A percentile compares a stretch with the other conserved stretches of the same genome.
Evolutionary conservation across 2,329 filamentous ascomycete species (phyloP).

Genomic region (Colletotrichum sp.): DNA sequence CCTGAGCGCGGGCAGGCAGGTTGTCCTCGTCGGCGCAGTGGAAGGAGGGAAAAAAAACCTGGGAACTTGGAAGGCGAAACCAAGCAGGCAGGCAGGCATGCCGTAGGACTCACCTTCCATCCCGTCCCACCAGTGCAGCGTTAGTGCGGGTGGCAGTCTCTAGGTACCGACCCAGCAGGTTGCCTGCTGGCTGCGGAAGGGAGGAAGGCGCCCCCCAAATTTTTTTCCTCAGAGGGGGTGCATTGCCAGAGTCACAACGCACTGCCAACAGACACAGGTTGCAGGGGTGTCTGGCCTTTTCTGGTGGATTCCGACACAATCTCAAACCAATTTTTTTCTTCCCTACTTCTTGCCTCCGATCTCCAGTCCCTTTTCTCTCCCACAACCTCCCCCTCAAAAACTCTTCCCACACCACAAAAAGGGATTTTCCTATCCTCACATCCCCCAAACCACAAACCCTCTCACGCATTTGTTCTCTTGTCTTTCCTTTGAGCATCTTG

Average conservation of each 20-base stretch:
- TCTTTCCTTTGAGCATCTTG: conserved; percentile 53
- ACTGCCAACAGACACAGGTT: conserved; percentile 3
- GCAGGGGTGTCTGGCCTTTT: conserved; percentile 33
- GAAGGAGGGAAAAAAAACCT: background rate
- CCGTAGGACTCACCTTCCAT: background rate
- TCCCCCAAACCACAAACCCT: conserved; percentile 27
- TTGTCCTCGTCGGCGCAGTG: background rate
- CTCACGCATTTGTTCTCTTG: conserved; percentile 39
- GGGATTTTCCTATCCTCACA: conserved; percentile 25
- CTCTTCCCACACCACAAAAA: conserved; percentile 32
- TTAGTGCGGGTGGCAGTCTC: background rate
- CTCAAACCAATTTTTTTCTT: conserved; percentile 38
- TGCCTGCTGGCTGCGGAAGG: background rate
- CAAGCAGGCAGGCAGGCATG: background rate
- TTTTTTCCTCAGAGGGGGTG: background rate
- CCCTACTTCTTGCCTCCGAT: conserved; percentile 34
- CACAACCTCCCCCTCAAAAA: conserved; percentile 25
- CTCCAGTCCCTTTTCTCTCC: conserved; percentile 30
- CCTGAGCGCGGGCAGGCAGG: background rate
- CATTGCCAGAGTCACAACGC: background rate
- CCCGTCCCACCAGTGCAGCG: background rate
- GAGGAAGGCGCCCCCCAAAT: conserved; percentile 6
- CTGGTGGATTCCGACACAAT: conserved; percentile 30
- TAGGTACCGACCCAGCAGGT: background rate
- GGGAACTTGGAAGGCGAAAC: background rate